Conservation (phyloP, 1,284 basidiomycete species). For the Irpex lacteus region DNA sequence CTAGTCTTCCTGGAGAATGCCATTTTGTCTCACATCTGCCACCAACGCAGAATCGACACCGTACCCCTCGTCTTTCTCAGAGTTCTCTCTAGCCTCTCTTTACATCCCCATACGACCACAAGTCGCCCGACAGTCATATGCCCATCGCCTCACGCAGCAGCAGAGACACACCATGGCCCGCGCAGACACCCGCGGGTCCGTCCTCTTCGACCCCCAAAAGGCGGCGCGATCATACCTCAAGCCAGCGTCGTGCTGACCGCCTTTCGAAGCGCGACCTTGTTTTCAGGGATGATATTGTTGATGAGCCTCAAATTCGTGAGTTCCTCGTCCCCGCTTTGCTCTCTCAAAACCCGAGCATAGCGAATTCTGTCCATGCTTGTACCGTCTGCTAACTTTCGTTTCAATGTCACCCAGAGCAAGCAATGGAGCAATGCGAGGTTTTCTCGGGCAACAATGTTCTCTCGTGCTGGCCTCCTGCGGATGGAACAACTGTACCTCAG, state of each 20-base stretch:
- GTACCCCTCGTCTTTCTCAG: conserved; percentile 18
- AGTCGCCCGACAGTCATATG: conserved; percentile 27
- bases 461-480: conserved; percentile 65
- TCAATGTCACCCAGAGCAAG: conserved; percentile 26
- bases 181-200: conserved; percentile 30
- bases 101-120: neutral
- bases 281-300: conserved; percentile 31
- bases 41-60: conserved; percentile 25
- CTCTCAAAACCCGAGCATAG: too few relatives aligned
- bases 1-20: conserved; percentile 39
- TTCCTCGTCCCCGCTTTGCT: conserved; percentile 3
- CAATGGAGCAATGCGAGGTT: conserved; percentile 31
- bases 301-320: conserved; percentile 42
- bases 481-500: conserved; percentile 51
- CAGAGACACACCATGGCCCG: conserved; percentile 35
- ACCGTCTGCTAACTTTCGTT: neutral
- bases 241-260: conserved; percentile 15
- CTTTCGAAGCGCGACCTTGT: conserved; percentile 19
- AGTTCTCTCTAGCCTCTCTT: conserved; percentile 9
- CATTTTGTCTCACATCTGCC: conserved; percentile 28
- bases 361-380: too few relatives aligned
- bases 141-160: conserved; percentile 22
- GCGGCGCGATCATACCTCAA: conserved; percentile 23
- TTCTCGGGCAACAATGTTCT: conserved; percentile 61
- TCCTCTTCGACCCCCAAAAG: conserved; percentile 17